Percentiles rank a stretch among this genome's conserved stretches.
phyloP scores from a whole-genome alignment of 768 basidiomycete species.

The Ramaria sp. region DNA sequence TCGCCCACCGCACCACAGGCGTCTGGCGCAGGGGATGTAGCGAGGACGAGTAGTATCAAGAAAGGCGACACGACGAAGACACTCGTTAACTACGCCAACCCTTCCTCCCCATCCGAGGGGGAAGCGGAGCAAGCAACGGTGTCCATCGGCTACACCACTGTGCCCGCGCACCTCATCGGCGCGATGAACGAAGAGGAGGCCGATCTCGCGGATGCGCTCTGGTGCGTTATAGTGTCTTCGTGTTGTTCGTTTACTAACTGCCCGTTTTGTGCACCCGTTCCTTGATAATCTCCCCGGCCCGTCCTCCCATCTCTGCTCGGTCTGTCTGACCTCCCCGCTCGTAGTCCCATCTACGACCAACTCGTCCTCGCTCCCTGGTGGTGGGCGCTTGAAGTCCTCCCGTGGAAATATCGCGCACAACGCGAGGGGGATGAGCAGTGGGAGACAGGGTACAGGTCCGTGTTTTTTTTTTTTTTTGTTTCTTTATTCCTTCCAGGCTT shows the following conservation, averaged over 20 bases:
- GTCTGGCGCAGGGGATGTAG: too few relatives aligned
- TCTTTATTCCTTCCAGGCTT: too few relatives aligned
- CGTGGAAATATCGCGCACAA: conserved; percentile 24
- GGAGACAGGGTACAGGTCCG: background rate
- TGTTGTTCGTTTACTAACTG: too few relatives aligned
- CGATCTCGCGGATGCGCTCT: conserved; percentile 48
- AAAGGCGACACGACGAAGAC: background rate
- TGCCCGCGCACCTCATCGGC: conserved; percentile 10
- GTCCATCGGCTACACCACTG: too few relatives aligned
- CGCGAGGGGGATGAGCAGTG: conserved; percentile 10
- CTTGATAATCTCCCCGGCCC: too few relatives aligned
- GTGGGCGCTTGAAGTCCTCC: conserved; percentile 56
- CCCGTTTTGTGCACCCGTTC: too few relatives aligned
- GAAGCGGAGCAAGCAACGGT: conserved; percentile 11
- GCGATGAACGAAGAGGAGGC: conserved; percentile 45
- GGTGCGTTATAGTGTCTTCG: background rate
- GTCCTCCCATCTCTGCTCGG: too few relatives aligned
- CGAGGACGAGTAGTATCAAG: too few relatives aligned
- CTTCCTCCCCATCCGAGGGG: conserved; percentile 9
- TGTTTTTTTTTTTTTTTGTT: background rate
- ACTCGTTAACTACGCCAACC: background rate
- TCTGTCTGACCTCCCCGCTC: too few relatives aligned
- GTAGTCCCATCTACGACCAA: conserved; percentile 40
- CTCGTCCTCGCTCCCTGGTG: conserved; percentile 35
- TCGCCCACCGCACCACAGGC: too few relatives aligned